These are phyloP conservation scores for Nemania sp. DNA, from an alignment of 2,329 filamentous ascomycete genomes.

Conservation along the genomic window DNA sequence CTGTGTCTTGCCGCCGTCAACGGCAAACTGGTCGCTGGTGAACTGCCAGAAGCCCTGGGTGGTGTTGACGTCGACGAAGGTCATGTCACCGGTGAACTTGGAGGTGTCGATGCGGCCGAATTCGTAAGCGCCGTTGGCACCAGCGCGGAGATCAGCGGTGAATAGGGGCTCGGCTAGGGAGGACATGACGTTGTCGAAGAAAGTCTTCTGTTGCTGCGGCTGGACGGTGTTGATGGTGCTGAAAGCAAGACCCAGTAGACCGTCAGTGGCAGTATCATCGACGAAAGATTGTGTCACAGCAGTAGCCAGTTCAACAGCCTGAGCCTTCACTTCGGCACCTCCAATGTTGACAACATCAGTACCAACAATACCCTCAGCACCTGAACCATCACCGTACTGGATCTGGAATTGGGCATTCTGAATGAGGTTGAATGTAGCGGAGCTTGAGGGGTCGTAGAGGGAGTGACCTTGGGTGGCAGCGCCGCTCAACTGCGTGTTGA, in stretches of 20 bases:
- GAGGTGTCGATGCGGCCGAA: conserved; percentile 53
- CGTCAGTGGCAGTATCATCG: conserved; percentile 49
- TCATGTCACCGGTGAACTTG: conserved; percentile 52
- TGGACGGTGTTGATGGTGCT: conserved; percentile 51
- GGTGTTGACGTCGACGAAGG: conserved; percentile 51
- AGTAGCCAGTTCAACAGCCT: conserved; percentile 51
- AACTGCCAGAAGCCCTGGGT: conserved; percentile 56
- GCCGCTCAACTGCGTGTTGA: conserved; percentile 51
- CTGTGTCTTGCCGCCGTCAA: conserved; percentile 51
- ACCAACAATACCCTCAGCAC: conserved; percentile 50
- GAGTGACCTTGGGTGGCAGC: conserved; percentile 47
- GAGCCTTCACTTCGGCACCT: conserved; percentile 48
- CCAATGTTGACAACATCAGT: conserved; percentile 53
- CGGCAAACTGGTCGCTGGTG: conserved; percentile 49
- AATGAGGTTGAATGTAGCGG: conserved; percentile 49
- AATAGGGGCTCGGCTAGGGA: conserved; percentile 51
- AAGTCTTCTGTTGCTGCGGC: conserved; percentile 50
- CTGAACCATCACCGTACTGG: conserved; percentile 53
- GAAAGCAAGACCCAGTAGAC: conserved; percentile 53
- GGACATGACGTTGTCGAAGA: conserved; percentile 51
- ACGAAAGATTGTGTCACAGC: conserved; percentile 50
- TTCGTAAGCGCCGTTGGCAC: conserved; percentile 54
- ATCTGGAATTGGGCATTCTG: conserved; percentile 49
- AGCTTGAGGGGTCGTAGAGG: conserved; percentile 47
- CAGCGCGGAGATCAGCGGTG: conserved; percentile 51